Percentiles rank a stretch among this genome's conserved stretches.
Conservation (phyloP, 768 basidiomycete genomes). For the Albatrellus ellisii region DNA sequence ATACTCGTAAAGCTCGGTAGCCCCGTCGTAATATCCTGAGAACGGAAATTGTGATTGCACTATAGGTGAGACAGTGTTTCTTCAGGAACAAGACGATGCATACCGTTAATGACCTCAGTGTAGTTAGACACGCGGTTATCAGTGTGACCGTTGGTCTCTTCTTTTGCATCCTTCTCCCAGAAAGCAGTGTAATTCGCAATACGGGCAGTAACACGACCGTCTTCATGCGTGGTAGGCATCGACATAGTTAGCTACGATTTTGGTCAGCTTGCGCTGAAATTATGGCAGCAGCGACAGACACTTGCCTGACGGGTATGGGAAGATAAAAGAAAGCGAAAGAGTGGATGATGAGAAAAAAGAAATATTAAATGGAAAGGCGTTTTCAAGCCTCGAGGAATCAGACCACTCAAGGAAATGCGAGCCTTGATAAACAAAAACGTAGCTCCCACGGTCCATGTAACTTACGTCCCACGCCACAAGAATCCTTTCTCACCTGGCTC, state of each 20-base stretch:
- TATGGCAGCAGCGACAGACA: neutral
- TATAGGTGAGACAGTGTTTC: neutral
- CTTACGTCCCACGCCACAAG: too few relatives aligned
- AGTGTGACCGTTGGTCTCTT: conserved; percentile 54
- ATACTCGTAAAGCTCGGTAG: conserved; percentile 90
- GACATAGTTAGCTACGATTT: neutral
- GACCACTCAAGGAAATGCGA: too few relatives aligned
- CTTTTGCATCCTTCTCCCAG: conserved; percentile 74
- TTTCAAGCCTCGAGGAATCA: too few relatives aligned
- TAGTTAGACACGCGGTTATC: conserved; percentile 71
- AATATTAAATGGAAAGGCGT: too few relatives aligned
- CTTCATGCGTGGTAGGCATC: conserved; percentile 14
- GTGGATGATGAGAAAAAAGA: neutral
- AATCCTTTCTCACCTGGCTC: too few relatives aligned
- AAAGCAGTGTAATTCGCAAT: conserved; percentile 81
- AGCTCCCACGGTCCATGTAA: too few relatives aligned
- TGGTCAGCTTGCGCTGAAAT: neutral
- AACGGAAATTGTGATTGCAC: neutral
- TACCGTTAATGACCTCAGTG: conserved; percentile 89
- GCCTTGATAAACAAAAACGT: too few relatives aligned
- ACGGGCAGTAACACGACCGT: conserved; percentile 35
- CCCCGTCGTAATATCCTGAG: conserved; percentile 91
- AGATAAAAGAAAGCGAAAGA: neutral
- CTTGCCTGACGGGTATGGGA: neutral
- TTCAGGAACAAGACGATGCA: conserved; percentile 13